phyloP scores from a whole-genome alignment of 345 rosid genomes.

The Linum tenue region DNA sequence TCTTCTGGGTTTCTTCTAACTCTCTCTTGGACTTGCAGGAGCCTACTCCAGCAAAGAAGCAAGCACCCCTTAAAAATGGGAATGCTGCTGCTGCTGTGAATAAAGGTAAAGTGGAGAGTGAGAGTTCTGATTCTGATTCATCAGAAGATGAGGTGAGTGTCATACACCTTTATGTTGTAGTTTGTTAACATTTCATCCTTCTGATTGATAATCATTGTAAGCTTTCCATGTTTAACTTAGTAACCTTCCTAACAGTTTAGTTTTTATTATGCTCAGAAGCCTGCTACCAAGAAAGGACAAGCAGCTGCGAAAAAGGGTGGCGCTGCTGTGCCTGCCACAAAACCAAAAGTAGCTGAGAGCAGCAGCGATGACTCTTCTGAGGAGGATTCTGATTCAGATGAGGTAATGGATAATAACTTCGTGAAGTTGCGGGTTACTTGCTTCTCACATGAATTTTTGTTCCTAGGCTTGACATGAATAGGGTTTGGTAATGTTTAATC shows the following conservation, averaged over 20 bases:
- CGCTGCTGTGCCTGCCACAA: conserved; percentile 5
- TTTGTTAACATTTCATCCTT: background rate
- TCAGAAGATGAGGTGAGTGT: conserved; percentile 23
- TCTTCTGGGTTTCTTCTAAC: too few relatives aligned
- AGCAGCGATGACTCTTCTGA: conserved; percentile 15
- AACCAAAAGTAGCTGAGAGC: conserved; percentile 9
- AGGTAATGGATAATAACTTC: conserved; percentile 1
- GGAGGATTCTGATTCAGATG: conserved; percentile 14
- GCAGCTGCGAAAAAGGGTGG: conserved; percentile 16
- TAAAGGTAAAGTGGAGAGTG: conserved; percentile 37
- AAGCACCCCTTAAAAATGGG: conserved; percentile 24
- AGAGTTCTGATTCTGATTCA: conserved; percentile 21
- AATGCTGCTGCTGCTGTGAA: conserved; percentile 24
- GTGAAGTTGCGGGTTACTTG: background rate
- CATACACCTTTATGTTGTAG: background rate
- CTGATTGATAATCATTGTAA: too few relatives aligned
- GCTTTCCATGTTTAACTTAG: background rate
- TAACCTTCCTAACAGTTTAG: background rate
- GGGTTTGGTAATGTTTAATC: background rate
- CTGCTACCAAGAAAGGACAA: conserved; percentile 18
- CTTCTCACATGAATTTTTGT: background rate
- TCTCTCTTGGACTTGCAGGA: conserved; percentile 19
- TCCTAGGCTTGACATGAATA: background rate
- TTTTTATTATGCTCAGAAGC: conserved; percentile 18
- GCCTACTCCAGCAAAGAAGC: conserved; percentile 19